Percentiles rank a stretch among this genome's conserved stretches.
phyloP scores from a whole-genome alignment of 179 eudicot species.

The Pouteria campechiana region DNA sequence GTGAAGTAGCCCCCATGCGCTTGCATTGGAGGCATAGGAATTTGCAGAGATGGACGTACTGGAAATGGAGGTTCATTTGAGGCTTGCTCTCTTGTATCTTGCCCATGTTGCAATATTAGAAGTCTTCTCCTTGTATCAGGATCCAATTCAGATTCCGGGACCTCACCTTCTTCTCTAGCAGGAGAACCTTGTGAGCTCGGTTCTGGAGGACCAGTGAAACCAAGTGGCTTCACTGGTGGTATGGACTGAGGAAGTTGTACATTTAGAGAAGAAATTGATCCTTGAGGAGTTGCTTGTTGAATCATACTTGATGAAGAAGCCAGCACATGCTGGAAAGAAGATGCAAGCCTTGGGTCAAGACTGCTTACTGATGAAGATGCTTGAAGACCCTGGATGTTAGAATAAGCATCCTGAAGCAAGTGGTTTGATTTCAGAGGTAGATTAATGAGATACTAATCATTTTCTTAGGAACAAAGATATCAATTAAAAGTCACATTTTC shows the following conservation, averaged over 20 bases:
- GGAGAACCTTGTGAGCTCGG: slow-evolving; percentile 62
- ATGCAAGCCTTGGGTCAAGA: slow-evolving; percentile 51
- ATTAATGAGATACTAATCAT: no score
- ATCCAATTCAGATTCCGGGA: slow-evolving; percentile 92
- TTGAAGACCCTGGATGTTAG: slow-evolving; percentile 42
- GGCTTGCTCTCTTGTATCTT: slow-evolving; percentile 52
- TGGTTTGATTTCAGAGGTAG: no score
- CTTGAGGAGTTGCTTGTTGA: slow-evolving; percentile 43
- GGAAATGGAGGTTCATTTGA: slow-evolving; percentile 57
- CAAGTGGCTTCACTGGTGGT: slow-evolving; percentile 37
- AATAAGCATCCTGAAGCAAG: slow-evolving; percentile 96
- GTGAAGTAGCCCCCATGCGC: slow-evolving; percentile 73
- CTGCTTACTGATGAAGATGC: slow-evolving; percentile 26
- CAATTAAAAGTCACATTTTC: no score
- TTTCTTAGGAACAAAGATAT: no score
- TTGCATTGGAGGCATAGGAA: slow-evolving; percentile 40
- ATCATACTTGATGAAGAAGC: slow-evolving; percentile 40
- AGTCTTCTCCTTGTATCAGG: slow-evolving; percentile 94
- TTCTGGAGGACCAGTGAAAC: slow-evolving; percentile 44
- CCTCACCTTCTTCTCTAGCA: slow-evolving; percentile 96
- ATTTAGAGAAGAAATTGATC: slow-evolving; percentile 24
- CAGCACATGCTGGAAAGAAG: slow-evolving; percentile 29
- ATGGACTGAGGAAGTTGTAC: slow-evolving; percentile 39
- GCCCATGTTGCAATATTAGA: slow-evolving; percentile 95
- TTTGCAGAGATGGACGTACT: slow-evolving; percentile 51